These are phyloP conservation scores for Cordyceps cicadae DNA, from an alignment of 2,329 filamentous ascomycete genomes.

Conservation along the genomic window DNA sequence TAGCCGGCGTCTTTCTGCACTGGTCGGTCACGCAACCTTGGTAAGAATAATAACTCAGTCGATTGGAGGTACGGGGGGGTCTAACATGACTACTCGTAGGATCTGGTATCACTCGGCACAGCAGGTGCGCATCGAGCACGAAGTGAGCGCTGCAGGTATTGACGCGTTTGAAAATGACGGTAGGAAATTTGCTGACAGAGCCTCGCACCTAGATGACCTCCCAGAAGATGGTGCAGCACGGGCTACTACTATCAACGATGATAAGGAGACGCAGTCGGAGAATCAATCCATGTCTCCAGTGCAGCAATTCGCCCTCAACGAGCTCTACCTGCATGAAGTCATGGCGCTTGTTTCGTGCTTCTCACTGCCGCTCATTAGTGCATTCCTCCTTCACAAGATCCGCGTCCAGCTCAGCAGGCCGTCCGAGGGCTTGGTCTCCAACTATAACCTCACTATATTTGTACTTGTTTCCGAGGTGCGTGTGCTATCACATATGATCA, in stretches of 20 bases:
- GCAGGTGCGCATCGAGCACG: slow-evolving; percentile 46
- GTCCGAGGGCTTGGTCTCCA: slow-evolving; percentile 79
- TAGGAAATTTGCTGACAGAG: slow-evolving; percentile 15
- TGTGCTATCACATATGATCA: slow-evolving; percentile 73
- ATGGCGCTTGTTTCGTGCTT: slow-evolving; percentile 73
- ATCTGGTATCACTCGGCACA: slow-evolving; percentile 69
- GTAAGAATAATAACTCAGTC: slow-evolving; percentile 38
- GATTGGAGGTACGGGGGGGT: background rate
- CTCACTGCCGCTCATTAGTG: slow-evolving; percentile 65
- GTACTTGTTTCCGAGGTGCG: slow-evolving; percentile 78
- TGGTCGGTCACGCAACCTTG: slow-evolving; percentile 89
- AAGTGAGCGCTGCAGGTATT: slow-evolving; percentile 33
- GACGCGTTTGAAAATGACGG: slow-evolving; percentile 30
- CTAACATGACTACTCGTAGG: slow-evolving; percentile 30
- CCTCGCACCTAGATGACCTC: slow-evolving; percentile 31
- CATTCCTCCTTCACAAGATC: slow-evolving; percentile 75
- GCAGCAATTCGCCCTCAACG: slow-evolving; percentile 39
- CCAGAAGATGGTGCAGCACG: slow-evolving; percentile 32
- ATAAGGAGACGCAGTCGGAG: slow-evolving; percentile 15
- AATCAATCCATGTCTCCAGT: slow-evolving; percentile 16
- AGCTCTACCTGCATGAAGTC: slow-evolving; percentile 68
- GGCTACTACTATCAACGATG: slow-evolving; percentile 3
- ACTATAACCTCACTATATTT: slow-evolving; percentile 90
- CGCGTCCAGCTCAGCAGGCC: slow-evolving; percentile 72
- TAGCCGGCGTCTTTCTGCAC: slow-evolving; percentile 81